phyloP scores from a whole-genome alignment of 2,329 filamentous ascomycete species.

The Pseudopyrenochaeta lycopersici region DNA sequence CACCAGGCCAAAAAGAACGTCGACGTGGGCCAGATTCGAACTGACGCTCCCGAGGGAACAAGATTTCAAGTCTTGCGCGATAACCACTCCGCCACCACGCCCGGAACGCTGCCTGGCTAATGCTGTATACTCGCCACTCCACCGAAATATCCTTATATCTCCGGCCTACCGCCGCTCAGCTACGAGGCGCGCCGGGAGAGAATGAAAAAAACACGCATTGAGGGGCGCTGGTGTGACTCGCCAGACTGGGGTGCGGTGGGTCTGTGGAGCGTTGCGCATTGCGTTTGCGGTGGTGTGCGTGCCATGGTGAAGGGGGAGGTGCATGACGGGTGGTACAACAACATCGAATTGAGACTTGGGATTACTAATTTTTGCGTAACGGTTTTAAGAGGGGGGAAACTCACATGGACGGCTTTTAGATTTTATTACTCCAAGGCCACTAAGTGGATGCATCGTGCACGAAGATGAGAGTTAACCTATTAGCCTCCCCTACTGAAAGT shows the following conservation, averaged over 20 bases:
- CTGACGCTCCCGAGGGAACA: conserved; percentile 48
- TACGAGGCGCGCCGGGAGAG: no score
- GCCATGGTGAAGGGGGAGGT: background rate
- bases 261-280: background rate
- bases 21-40: conserved; percentile 48
- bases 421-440: no score
- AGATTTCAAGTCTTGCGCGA: conserved; percentile 52
- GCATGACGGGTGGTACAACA: background rate
- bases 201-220: no score
- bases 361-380: no score
- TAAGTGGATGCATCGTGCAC: no score
- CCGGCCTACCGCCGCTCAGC: background rate
- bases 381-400: background rate
- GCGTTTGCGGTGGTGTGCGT: background rate
- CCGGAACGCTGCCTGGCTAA: background rate
- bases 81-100: conserved; percentile 49
- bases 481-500: no score
- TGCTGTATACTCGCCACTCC: background rate
- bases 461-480: no score
- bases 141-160: background rate
- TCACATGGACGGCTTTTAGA: no score
- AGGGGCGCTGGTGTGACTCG: background rate
- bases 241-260: background rate
- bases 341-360: background rate
- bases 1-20: conserved; percentile 8